Evolutionary conservation across 2,329 filamentous ascomycete genomes (phyloP).

Genomic region (Bipolaris sorokiniana): DNA sequence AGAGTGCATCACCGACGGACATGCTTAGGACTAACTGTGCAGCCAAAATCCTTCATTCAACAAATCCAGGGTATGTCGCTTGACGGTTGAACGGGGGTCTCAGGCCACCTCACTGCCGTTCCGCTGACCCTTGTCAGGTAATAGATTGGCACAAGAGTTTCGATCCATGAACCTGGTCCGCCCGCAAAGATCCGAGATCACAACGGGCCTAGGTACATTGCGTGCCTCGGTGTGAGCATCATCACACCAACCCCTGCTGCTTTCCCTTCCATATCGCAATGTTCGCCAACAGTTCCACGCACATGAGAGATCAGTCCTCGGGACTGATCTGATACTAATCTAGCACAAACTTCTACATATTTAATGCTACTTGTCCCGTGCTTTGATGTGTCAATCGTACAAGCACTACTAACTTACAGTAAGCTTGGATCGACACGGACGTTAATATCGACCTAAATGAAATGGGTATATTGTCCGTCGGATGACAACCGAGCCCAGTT

Average conservation of each 20-base stretch:
- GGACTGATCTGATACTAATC: conserved; percentile 2
- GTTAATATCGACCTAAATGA: conserved; percentile 28
- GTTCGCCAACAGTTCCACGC: conserved; percentile 1
- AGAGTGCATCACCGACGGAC: conserved; percentile 3
- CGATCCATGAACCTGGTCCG: conserved; percentile 24
- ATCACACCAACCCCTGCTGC: conserved; percentile 9
- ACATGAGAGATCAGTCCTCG: not conserved
- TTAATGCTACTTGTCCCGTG: not conserved
- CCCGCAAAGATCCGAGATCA: conserved; percentile 23
- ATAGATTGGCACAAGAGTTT: conserved; percentile 19
- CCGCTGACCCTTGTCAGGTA: conserved; percentile 16
- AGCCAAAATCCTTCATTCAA: conserved; percentile 2
- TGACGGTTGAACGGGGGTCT: conserved; percentile 6
- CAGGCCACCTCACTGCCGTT: conserved; percentile 6
- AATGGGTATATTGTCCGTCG: conserved; percentile 28
- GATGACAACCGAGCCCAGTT: conserved; percentile 31
- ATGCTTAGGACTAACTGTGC: conserved; percentile 9
- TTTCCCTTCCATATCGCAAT: not conserved
- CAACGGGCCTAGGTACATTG: conserved; percentile 9
- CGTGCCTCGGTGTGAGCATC: conserved; percentile 10
- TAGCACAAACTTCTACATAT: conserved; percentile 5
- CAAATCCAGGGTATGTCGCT: conserved; percentile 5
- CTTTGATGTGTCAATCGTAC: not conserved
- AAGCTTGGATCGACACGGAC: conserved; percentile 20
- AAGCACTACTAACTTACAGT: conserved; percentile 6